phyloP scores from a whole-genome alignment of 306 rosid genomes.

The Astragalus membranaceus region DNA sequence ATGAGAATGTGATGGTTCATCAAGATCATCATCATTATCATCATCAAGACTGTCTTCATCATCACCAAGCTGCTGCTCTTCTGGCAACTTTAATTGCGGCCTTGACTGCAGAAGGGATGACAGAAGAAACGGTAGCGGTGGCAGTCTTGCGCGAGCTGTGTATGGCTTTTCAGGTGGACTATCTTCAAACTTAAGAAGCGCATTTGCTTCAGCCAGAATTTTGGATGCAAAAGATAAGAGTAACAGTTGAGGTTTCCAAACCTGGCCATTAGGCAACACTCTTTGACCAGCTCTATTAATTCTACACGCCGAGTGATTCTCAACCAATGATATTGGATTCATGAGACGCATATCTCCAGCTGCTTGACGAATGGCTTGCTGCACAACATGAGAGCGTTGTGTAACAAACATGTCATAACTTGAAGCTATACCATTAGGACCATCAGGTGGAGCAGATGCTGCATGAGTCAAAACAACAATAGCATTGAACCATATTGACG shows the following conservation, averaged over 20 bases:
- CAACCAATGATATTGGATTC: conserved; percentile 96
- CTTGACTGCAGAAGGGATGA: conserved; percentile 91
- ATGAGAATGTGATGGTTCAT: conserved; percentile 86
- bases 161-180: conserved; percentile 80
- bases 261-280: conserved; percentile 98
- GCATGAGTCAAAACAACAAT: conserved; percentile 96
- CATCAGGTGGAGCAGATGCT: conserved; percentile 98
- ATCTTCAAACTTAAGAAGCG: conserved; percentile 90
- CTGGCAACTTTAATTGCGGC: conserved; percentile 77
- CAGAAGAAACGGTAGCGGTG: conserved; percentile 81
- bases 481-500: conserved; percentile 99
- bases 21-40: too few species aligned
- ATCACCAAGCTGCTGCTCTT: conserved; percentile 80
- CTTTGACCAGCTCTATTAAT: conserved; percentile 93
- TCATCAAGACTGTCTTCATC: conserved; percentile 67
- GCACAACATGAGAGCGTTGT: conserved; percentile 94
- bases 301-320: conserved; percentile 94
- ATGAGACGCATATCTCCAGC: conserved; percentile 97
- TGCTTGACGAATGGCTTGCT: conserved; percentile 99
- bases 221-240: conserved; percentile 95
- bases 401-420: conserved; percentile 96
- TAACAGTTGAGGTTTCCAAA: conserved; percentile 94
- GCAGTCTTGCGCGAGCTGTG: conserved; percentile 61
- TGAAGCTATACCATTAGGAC: conserved; percentile 86
- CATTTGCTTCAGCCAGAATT: conserved; percentile 91